Evolutionary conservation across 1,139 yeast species (phyloP), one percentile per base, ranked within the genome.

Genomic region (Meyerozyma carpophila): DNA sequence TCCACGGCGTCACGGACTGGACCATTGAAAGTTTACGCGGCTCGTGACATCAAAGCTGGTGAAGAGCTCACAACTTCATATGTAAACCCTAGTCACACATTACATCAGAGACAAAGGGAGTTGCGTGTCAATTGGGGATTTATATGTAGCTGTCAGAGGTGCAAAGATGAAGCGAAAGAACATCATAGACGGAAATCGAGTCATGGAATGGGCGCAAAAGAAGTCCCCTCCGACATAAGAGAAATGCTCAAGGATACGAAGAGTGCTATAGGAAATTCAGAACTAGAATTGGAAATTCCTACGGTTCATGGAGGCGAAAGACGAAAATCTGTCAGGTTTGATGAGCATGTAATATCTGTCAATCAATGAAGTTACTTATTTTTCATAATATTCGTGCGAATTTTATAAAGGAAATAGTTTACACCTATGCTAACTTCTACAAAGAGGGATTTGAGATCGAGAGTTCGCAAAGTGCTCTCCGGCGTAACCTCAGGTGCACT

Each of bases 71-170:
- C 79, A 0, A 80, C 87, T 1, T 73, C 85, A 1, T 88, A 88
- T 54, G 88, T 87, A 1, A 81, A 84, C 52, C 88, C 91, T 2
- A 61, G 68, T 8, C 82, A 79, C 54, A 78, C 81, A 3, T 77
- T 82, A 7, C 77, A 73, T 39, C 80, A 81, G 50, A 76, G 96
- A 51, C 82, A 80, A 55, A 64, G 86, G 48, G 82, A 78, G 50
- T 66, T 88, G 42, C 66, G 91, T 45, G 81, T 81, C n/a, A 82
- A 84, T 54, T 88, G 90, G 89, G 95, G 95, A 5, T 88, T 88
- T 59, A 56, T 75, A n/a, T 88, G 96, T 61, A 65, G 60, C 24
- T 88, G 96, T 59, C 52, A 61, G 8, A 77, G 84, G 49, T 88
- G 96, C 62, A 75, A 77, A 53, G 66, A 65, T 6, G 95, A 85